Percentiles rank a stretch among this genome's conserved stretches.
Conservation (phyloP, 371 early-diverging fungal species). For the Mortierella sp. region DNA sequence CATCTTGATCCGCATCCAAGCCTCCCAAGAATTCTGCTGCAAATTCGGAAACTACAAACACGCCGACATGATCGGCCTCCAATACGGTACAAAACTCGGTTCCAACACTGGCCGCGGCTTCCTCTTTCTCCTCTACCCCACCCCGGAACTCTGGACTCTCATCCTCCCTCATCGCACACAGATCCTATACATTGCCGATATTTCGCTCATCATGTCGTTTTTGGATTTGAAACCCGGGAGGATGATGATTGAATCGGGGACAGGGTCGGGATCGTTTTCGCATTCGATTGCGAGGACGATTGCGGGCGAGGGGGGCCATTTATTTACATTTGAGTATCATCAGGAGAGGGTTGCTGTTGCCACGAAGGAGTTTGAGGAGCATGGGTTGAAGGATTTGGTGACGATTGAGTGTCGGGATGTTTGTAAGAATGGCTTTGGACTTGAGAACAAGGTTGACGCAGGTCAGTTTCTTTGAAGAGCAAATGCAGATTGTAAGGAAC, state of each 20-base stretch:
- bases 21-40: constrained; percentile 73
- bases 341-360: constrained; percentile 80
- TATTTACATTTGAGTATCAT: constrained; percentile 96
- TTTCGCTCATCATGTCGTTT: constrained; percentile 82
- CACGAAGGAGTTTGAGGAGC: constrained; percentile 81
- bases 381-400: constrained; percentile 76
- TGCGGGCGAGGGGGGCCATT: constrained; percentile 80
- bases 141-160: constrained; percentile 96
- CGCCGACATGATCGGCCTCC: constrained; percentile 85
- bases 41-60: constrained; percentile 83
- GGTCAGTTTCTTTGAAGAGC: constrained; percentile 47
- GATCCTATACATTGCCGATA: constrained; percentile 94
- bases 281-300: constrained; percentile 92
- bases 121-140: constrained; percentile 89
- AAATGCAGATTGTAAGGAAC: too few species aligned
- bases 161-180: constrained; percentile 95
- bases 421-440: constrained; percentile 89
- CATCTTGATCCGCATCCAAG: constrained; percentile 66
- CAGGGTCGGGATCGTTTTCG: constrained; percentile 95
- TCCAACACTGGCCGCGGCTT: constrained; percentile 84
- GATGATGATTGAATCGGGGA: constrained; percentile 94
- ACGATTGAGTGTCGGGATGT: constrained; percentile 87
- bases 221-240: constrained; percentile 89
- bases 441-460: constrained; percentile 79
- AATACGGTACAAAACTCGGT: constrained; percentile 84